Percentiles rank a stretch among this genome's conserved stretches.
phyloP scores from a whole-genome alignment of 2,329 filamentous ascomycete genomes.

The Aspergillus fructus region DNA sequence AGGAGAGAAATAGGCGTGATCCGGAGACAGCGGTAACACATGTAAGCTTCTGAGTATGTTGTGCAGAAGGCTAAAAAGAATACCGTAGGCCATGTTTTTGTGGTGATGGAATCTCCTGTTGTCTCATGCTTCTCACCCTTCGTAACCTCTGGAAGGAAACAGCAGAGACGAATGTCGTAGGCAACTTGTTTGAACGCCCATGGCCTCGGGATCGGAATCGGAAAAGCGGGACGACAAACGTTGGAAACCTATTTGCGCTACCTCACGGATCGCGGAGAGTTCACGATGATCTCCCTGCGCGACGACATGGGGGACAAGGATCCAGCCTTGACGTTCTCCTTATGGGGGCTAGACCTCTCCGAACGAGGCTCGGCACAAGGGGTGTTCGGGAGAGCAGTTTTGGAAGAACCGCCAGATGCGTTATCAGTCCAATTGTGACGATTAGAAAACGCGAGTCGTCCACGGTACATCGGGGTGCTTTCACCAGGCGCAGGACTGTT shows the following conservation, averaged over 20 bases:
- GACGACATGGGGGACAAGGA: conserved; percentile 40
- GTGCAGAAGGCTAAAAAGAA: neutral
- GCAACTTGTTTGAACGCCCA: neutral
- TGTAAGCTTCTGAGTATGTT: neutral
- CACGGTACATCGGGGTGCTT: conserved; percentile 38
- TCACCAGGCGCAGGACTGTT: conserved; percentile 39
- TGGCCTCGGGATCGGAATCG: neutral
- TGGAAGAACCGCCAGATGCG: conserved; percentile 36
- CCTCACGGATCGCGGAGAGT: conserved; percentile 35
- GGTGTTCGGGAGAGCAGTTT: conserved; percentile 33
- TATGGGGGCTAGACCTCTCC: conserved; percentile 42
- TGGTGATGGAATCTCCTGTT: neutral
- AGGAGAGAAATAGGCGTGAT: conserved; percentile 9
- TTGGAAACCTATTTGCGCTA: conserved; percentile 3
- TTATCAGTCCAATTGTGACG: conserved; percentile 33
- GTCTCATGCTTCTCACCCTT: neutral
- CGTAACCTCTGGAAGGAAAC: neutral
- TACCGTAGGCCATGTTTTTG: neutral
- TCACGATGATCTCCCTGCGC: conserved; percentile 38
- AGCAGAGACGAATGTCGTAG: neutral
- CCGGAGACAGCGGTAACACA: conserved; percentile 3
- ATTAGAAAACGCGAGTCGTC: conserved; percentile 24
- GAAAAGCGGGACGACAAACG: neutral
- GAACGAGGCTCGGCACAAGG: conserved; percentile 31
- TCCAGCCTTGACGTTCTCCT: conserved; percentile 37